A percentile compares a stretch with the other conserved stretches of the same genome.
Conservation (phyloP, 805 yeast species). For the Kodamaea neixiangensis region DNA sequence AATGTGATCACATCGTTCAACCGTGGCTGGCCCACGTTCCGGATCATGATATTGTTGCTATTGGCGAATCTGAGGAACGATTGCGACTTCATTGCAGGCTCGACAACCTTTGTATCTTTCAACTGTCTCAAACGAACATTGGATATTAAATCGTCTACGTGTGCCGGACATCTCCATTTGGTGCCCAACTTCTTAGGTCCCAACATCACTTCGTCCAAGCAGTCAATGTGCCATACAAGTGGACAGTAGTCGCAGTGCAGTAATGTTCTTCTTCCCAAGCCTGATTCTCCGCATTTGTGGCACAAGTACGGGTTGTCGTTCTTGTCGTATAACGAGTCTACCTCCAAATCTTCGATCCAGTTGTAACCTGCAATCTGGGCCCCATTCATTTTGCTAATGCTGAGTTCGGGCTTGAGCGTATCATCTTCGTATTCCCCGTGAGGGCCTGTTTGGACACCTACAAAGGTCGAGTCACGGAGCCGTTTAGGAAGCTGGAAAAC, state of each 20-base stretch:
- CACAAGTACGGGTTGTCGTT: constrained; percentile 72
- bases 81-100: constrained; percentile 41
- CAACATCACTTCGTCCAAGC: constrained; percentile 74
- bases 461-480: constrained; percentile 65
- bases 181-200: constrained; percentile 70
- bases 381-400: constrained; percentile 40
- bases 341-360: constrained; percentile 44
- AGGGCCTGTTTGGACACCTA: constrained; percentile 66
- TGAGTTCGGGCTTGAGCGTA: constrained; percentile 25
- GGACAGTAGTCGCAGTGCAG: constrained; percentile 83
- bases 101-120: constrained; percentile 52
- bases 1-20: neutral
- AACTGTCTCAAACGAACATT: constrained; percentile 44
- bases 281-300: constrained; percentile 73
- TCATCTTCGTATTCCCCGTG: constrained; percentile 71
- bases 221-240: constrained; percentile 85
- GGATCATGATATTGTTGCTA: constrained; percentile 6
- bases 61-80: constrained; percentile 1
- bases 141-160: constrained; percentile 53
- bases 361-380: constrained; percentile 19
- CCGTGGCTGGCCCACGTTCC: neutral
- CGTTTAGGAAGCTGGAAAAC: constrained; percentile 59
- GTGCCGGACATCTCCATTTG: constrained; percentile 93
- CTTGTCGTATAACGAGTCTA: constrained; percentile 55
- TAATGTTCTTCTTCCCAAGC: constrained; percentile 53